These are phyloP conservation scores for Podospora anserina DNA, from an alignment of 495 filamentous ascomycete species.

Conservation along the genomic window DNA sequence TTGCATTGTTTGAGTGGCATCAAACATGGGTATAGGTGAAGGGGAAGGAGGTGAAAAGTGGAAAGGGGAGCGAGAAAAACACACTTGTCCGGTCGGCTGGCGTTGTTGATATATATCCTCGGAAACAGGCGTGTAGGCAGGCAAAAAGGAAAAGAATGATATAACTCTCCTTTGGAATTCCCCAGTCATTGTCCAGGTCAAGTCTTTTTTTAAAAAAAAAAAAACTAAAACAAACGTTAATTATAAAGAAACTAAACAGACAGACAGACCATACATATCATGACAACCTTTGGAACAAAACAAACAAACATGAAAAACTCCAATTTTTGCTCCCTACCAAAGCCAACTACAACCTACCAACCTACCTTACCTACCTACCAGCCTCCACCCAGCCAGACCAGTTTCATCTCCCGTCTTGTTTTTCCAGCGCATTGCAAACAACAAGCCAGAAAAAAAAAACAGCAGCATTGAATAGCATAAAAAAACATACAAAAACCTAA, in stretches of 20 bases:
- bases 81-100: not conserved
- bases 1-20: not conserved
- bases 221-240: too few relatives aligned
- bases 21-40: not conserved
- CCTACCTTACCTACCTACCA: not conserved
- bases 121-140: not conserved
- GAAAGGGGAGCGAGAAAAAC: not conserved
- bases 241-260: not conserved
- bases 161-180: not conserved
- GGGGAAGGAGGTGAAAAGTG: not conserved
- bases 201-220: not conserved
- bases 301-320: slow-evolving; percentile 1
- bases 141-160: not conserved
- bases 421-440: not conserved
- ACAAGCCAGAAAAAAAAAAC: not conserved
- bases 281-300: not conserved
- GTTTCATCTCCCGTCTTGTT: not conserved
- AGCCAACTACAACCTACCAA: not conserved
- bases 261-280: not conserved
- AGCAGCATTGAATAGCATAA: not conserved
- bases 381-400: not conserved
- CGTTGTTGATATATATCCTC: not conserved
- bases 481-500: not conserved
- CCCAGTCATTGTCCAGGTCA: not conserved
- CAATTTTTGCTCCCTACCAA: not conserved